Conservation (phyloP, 495 filamentous ascomycete genomes). For the Penicillium manginii region DNA sequence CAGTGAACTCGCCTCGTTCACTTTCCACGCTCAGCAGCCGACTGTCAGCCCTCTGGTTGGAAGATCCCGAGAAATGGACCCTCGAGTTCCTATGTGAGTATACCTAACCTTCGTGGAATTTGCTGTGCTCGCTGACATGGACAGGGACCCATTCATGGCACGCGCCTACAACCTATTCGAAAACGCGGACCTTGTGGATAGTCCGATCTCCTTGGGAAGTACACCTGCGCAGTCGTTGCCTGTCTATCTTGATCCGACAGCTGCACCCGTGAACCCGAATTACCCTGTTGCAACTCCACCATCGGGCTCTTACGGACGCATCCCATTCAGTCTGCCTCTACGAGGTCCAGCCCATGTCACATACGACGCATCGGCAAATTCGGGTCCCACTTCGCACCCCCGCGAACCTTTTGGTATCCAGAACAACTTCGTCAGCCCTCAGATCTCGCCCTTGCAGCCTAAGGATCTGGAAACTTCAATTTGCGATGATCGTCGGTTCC, state of each 20-base stretch:
- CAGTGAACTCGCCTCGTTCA: not conserved
- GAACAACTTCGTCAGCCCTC: too few relatives aligned
- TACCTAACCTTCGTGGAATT: too few relatives aligned
- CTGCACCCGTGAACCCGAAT: not conserved
- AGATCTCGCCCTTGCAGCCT: too few relatives aligned
- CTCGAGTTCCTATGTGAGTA: not conserved
- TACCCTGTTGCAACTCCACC: not conserved
- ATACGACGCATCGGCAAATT: not conserved
- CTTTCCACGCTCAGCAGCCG: not conserved
- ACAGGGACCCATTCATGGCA: constrained; percentile 1
- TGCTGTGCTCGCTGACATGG: too few relatives aligned
- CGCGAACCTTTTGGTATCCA: not conserved
- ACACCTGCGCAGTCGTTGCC: not conserved
- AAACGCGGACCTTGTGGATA: not conserved
- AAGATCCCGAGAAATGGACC: not conserved
- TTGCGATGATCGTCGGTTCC: constrained; percentile 5
- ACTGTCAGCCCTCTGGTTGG: not conserved
- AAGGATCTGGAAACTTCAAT: not conserved
- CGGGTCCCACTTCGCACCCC: not conserved
- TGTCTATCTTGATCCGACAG: not conserved
- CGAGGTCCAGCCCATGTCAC: not conserved
- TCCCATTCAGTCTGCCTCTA: not conserved
- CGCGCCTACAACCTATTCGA: not conserved
- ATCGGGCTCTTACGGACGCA: not conserved
- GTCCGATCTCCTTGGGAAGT: not conserved